Percentiles rank a stretch among this genome's conserved stretches.
Conservation (phyloP, 179 eudicot species). For the Pouteria campechiana region DNA sequence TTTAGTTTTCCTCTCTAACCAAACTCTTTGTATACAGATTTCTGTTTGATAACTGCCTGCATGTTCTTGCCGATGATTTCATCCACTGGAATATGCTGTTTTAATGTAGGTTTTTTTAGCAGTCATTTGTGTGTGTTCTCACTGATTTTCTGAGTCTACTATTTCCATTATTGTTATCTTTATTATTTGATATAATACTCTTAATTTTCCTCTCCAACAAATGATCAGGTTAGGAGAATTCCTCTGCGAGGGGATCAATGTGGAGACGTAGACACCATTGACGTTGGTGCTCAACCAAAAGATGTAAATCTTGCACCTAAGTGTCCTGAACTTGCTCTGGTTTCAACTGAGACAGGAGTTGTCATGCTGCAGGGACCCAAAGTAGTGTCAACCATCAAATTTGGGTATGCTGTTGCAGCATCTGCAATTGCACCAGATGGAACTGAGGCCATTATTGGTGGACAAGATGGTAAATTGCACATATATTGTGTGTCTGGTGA, state of each 20-base stretch:
- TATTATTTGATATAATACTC: neutral
- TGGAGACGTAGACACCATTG: constrained; percentile 55
- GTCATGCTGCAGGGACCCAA: constrained; percentile 60
- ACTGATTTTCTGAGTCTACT: too few species aligned
- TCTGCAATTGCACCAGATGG: constrained; percentile 80
- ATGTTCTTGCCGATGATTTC: too few species aligned
- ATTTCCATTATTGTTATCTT: too few species aligned
- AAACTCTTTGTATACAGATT: too few species aligned
- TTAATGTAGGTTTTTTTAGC: too few species aligned
- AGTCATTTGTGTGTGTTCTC: too few species aligned
- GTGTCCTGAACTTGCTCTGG: constrained; percentile 54
- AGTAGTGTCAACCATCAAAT: constrained; percentile 46
- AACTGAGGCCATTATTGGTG: constrained; percentile 75
- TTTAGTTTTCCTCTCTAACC: too few species aligned
- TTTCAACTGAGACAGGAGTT: constrained; percentile 72
- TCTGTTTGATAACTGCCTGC: too few species aligned
- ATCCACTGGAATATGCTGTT: too few species aligned
- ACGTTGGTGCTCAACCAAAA: constrained; percentile 82
- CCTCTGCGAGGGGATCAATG: constrained; percentile 59
- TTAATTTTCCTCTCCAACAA: neutral
- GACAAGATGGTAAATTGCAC: constrained; percentile 81
- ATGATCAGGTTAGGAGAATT: constrained; percentile 73
- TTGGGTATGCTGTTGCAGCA: constrained; percentile 78
- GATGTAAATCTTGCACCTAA: constrained; percentile 64
- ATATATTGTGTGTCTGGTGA: constrained; percentile 65